These are phyloP conservation scores for Chlamydomonas incerta DNA, from an alignment of 139 green algal genomes.

Conservation along the genomic window DNA sequence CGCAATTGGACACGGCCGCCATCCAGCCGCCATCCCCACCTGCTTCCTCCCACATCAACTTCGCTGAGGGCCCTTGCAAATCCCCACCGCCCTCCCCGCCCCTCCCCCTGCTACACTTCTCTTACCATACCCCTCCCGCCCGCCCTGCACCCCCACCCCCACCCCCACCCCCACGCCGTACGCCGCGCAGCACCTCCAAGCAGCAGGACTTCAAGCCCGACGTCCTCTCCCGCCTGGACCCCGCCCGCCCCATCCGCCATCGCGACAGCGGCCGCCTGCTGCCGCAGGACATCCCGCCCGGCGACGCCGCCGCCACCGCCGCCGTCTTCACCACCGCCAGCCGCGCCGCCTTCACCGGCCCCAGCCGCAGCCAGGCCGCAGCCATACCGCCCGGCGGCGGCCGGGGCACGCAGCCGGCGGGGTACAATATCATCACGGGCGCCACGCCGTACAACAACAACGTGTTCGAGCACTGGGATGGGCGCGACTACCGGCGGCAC, in stretches of 20 bases:
- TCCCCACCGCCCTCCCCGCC: too few species aligned
- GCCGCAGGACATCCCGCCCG: neutral
- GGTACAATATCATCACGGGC: slow-evolving; percentile 41
- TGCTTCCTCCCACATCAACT: too few species aligned
- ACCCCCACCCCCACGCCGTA: neutral
- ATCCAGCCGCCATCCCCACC: too few species aligned
- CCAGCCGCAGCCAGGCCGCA: neutral
- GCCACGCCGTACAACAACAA: slow-evolving; percentile 18
- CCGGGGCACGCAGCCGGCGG: neutral
- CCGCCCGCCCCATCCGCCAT: neutral
- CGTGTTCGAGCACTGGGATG: slow-evolving; percentile 33
- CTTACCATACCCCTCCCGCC: neutral
- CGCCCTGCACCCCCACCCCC: neutral
- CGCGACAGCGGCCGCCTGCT: slow-evolving; percentile 1
- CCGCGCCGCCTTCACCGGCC: neutral
- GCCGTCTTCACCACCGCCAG: neutral
- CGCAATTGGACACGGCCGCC: too few species aligned
- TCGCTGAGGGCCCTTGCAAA: too few species aligned
- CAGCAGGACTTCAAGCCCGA: slow-evolving; percentile 22
- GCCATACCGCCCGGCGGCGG: neutral
- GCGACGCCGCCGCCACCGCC: too few species aligned
- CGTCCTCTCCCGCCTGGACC: neutral
- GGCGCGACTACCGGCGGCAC: slow-evolving; percentile 34
- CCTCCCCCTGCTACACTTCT: too few species aligned
- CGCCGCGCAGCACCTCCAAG: slow-evolving; percentile 14